Evolutionary conservation across 495 filamentous ascomycete genomes (phyloP), one percentile per base, ranked within the genome.

Genomic region (Bryoglossum gracile): DNA sequence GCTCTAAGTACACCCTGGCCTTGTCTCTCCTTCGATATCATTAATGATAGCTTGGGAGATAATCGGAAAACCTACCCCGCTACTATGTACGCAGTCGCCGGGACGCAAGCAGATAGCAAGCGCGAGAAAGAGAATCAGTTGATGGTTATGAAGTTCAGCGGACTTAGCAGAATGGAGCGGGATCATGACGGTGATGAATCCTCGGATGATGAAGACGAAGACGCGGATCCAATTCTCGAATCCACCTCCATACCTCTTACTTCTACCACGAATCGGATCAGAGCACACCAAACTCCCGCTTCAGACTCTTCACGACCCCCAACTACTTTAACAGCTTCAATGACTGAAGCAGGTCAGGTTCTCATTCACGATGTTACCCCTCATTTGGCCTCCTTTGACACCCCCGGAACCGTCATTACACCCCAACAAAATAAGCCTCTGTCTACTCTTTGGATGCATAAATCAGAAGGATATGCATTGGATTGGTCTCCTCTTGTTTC

Each of bases 141-240:
- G 55, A 80, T 96, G 77, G 81, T 96, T 22, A 86, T 97, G 78
- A 98, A 96, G 69, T 78, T 98, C 62, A 94, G 88, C 55, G 83
- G 86, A 3, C 69, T 98, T 42, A 84, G 83, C 65, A 84, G 84
- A 59, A 95, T 89, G 84, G 83, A 92, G 52, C 73, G 75, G 53
- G 79, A 62, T 3, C 64, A 68, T 16, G 68, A 72, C n/a, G 76
- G 75, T 16, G 76, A 82, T 48, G 80, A 84, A 6, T 83, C 87
- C 18, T 82, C 81, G 35, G 81, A 84, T 40, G 80, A 80, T 33
- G 58, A 61, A 19, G 83, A 88, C 54, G 83, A 85, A 55, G 87
- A 94, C 38, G 74, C 88, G 46, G 91, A 98, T 55, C 89, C 92
- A 3, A 94, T 98, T 53, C 84, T 98, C 53, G 92, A 98, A 64